A percentile compares a stretch with the other conserved stretches of the same genome.
phyloP scores from a whole-genome alignment of 2,329 filamentous ascomycete genomes.

The Monilinia fructicola region DNA sequence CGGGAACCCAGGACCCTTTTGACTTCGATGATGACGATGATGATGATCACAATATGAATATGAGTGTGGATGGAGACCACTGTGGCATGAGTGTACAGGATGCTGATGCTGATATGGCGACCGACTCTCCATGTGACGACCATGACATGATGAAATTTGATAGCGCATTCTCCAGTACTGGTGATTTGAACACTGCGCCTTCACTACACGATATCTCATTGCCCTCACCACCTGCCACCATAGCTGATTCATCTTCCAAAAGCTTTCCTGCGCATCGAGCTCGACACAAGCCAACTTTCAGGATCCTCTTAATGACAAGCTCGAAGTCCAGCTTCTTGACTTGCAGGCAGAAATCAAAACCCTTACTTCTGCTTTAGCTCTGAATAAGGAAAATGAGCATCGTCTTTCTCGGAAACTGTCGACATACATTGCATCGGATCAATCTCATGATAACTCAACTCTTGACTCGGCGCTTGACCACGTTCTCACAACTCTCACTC shows the following conservation, averaged over 20 bases:
- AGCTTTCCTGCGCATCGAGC: conserved; percentile 26
- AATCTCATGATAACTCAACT: conserved; percentile 32
- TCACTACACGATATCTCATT: conserved; percentile 37
- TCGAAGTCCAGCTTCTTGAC: conserved; percentile 34
- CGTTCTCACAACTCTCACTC: conserved; percentile 39
- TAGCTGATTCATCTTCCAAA: conserved; percentile 38
- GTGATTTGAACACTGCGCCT: conserved; percentile 37
- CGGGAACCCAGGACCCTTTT: conserved; percentile 49
- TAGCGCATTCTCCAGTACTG: conserved; percentile 10
- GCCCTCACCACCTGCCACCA: conserved; percentile 38
- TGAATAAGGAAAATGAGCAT: conserved; percentile 34
- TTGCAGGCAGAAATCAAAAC: conserved; percentile 34
- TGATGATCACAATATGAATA: conserved; percentile 39
- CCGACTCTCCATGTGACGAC: conserved; percentile 7
- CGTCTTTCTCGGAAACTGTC: conserved; percentile 37
- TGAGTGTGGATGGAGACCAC: conserved; percentile 36
- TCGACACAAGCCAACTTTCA: conserved; percentile 32
- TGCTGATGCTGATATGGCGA: conserved; percentile 3
- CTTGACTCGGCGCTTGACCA: conserved; percentile 39
- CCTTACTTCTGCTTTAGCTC: conserved; percentile 34
- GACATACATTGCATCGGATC: conserved; percentile 33
- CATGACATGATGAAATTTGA: conserved; percentile 23
- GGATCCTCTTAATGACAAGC: conserved; percentile 33
- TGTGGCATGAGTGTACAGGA: background rate
- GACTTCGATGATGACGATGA: conserved; percentile 36